A percentile compares a stretch with the other conserved stretches of the same genome.
These are phyloP conservation scores for Sporopachydermia quercuum DNA, from an alignment of 805 yeast species.

Conservation along the genomic window DNA sequence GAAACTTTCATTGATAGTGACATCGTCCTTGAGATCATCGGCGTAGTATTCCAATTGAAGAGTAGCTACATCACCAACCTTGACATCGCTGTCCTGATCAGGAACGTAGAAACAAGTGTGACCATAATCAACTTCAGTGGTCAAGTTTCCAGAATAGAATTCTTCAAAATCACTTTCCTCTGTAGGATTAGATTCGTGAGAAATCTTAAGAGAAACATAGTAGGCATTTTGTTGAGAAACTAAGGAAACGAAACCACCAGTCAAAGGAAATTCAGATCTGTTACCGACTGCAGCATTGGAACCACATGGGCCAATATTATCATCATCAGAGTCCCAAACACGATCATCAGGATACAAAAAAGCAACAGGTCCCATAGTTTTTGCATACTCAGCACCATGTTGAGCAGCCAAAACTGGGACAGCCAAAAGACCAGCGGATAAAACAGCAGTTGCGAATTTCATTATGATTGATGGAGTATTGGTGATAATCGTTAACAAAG, in stretches of 20 bases:
- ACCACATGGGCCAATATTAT: conserved; percentile 29
- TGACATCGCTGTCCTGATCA: conserved; percentile 21
- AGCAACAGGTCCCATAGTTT: background rate
- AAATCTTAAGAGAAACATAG: conserved; percentile 21
- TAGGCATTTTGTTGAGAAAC: conserved; percentile 23
- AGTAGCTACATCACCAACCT: conserved; percentile 24
- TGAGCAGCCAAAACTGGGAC: conserved; percentile 1
- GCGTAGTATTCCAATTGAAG: conserved; percentile 18
- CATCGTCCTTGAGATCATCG: conserved; percentile 17
- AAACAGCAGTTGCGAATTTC: background rate
- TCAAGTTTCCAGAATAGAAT: conserved; percentile 25
- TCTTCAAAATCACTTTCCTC: conserved; percentile 23
- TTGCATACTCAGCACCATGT: background rate
- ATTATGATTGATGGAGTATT: background rate
- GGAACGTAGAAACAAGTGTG: conserved; percentile 29
- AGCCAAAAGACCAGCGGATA: background rate
- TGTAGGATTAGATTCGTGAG: conserved; percentile 22
- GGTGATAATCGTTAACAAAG: too few relatives aligned
- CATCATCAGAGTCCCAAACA: conserved; percentile 27
- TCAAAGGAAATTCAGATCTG: conserved; percentile 27
- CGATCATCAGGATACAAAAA: conserved; percentile 23
- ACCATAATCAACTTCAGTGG: conserved; percentile 24
- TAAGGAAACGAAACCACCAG: conserved; percentile 27
- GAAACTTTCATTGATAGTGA: conserved; percentile 20
- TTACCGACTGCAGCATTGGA: conserved; percentile 18